A percentile compares a stretch with the other conserved stretches of the same genome.
These are phyloP conservation scores for Pseudogymnoascus pannorum DNA, from an alignment of 2,329 filamentous ascomycete genomes.

Conservation along the genomic window DNA sequence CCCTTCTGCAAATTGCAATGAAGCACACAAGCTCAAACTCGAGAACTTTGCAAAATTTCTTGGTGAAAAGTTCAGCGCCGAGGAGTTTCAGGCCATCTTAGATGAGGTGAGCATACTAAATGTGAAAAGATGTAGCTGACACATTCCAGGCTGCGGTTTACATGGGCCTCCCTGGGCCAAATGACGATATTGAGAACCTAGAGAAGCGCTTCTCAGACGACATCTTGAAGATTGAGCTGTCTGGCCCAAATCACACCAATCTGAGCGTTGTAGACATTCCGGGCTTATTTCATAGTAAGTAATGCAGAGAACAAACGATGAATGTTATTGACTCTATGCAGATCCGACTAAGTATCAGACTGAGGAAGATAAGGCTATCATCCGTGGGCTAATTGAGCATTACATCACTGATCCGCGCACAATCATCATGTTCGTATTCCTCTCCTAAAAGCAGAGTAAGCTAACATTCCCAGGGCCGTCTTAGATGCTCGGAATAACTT, in stretches of 20 bases:
- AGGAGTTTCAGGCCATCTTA: slow-evolving; percentile 1
- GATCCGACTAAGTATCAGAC: slow-evolving; percentile 26
- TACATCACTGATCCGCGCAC: slow-evolving; percentile 46
- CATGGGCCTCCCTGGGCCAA: not conserved
- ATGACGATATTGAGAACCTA: not conserved
- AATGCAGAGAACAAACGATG: not conserved
- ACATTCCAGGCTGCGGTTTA: not conserved
- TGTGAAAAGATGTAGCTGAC: not conserved
- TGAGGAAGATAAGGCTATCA: slow-evolving; percentile 34
- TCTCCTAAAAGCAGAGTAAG: not conserved
- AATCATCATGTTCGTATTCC: slow-evolving; percentile 34
- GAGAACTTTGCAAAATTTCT: not conserved
- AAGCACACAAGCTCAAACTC: not conserved
- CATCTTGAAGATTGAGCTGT: slow-evolving; percentile 12
- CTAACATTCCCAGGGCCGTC: slow-evolving; percentile 17
- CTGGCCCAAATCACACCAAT: slow-evolving; percentile 35
- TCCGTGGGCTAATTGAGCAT: slow-evolving; percentile 38
- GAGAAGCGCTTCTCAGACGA: slow-evolving; percentile 10
- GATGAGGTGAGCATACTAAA: not conserved
- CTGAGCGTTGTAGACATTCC: slow-evolving; percentile 53
- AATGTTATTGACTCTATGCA: not conserved
- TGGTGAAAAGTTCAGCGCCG: not conserved
- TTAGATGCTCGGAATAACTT: slow-evolving; percentile 15
- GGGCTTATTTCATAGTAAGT: slow-evolving; percentile 40
- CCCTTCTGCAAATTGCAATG: not conserved